phyloP scores from a whole-genome alignment of 148 eudicot species.

The Chenopodium suecicum region DNA sequence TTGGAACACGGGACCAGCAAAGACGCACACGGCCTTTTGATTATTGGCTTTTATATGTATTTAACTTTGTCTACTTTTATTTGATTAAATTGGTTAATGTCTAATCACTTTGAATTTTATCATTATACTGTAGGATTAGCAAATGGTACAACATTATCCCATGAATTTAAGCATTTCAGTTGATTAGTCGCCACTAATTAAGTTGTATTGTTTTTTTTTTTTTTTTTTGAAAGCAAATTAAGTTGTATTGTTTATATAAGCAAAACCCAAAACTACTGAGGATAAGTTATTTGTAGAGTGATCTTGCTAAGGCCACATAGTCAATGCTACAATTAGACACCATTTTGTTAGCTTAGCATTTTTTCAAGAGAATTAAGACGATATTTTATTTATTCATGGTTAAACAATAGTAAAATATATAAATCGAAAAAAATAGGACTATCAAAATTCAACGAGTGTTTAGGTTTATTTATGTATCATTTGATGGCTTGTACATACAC shows the following conservation, averaged over 20 bases:
- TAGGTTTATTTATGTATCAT: too few species aligned
- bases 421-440: too few species aligned
- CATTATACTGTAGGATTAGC: neutral
- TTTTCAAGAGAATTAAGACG: too few species aligned
- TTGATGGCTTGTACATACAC: too few species aligned
- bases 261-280: neutral
- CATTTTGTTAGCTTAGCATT: too few species aligned
- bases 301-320: neutral
- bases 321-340: too few species aligned
- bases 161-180: neutral
- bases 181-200: too few species aligned
- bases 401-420: too few species aligned
- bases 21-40: slow-evolving; percentile 17
- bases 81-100: neutral
- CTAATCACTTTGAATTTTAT: slow-evolving; percentile 23
- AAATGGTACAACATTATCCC: neutral
- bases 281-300: neutral
- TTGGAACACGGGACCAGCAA: slow-evolving; percentile 20
- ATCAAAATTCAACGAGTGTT: neutral
- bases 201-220: too few species aligned
- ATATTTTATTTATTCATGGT: too few species aligned
- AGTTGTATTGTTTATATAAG: too few species aligned
- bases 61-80: neutral
- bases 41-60: neutral
- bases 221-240: too few species aligned